Evolutionary conservation across 106 monocot species (phyloP).

Genomic region (Cymbidium sinense): DNA sequence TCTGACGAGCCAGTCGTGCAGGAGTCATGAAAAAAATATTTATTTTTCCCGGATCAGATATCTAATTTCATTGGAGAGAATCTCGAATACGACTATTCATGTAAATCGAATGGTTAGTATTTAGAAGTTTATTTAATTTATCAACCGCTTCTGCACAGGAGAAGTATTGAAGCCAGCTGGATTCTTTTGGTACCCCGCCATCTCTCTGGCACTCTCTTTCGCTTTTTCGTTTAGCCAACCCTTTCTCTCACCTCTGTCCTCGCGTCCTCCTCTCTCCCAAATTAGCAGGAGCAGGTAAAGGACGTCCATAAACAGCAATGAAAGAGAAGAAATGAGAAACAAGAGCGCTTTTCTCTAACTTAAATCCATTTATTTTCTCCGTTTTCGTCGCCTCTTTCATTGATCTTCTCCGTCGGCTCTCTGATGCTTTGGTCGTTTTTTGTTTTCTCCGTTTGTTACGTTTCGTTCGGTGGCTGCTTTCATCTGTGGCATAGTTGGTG

Average conservation of each 20-base stretch:
- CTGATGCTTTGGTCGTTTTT: not conserved
- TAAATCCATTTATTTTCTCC: not conserved
- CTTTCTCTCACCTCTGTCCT: not conserved
- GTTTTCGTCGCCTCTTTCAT: not conserved
- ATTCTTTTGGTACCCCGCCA: constrained; percentile 3
- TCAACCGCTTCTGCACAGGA: too few relatives aligned
- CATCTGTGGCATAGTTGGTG: not conserved
- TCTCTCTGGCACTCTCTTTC: not conserved
- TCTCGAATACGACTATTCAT: too few relatives aligned
- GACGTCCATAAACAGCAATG: not conserved
- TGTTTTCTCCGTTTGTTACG: not conserved
- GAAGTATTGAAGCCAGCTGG: not conserved
- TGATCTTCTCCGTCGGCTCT: not conserved
- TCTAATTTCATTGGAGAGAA: too few relatives aligned
- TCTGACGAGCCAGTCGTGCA: too few relatives aligned
- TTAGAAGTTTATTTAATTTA: too few relatives aligned
- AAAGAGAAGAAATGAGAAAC: not conserved
- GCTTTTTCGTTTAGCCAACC: not conserved
- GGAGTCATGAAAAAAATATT: too few relatives aligned
- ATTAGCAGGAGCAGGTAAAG: not conserved
- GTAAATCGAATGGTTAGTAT: too few relatives aligned
- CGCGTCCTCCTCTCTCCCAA: not conserved
- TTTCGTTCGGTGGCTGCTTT: not conserved
- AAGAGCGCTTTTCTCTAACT: not conserved
- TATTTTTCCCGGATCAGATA: too few relatives aligned